These are phyloP conservation scores for Fraxinus nigra DNA, from an alignment of 305 asterid genomes.

Conservation along the genomic window DNA sequence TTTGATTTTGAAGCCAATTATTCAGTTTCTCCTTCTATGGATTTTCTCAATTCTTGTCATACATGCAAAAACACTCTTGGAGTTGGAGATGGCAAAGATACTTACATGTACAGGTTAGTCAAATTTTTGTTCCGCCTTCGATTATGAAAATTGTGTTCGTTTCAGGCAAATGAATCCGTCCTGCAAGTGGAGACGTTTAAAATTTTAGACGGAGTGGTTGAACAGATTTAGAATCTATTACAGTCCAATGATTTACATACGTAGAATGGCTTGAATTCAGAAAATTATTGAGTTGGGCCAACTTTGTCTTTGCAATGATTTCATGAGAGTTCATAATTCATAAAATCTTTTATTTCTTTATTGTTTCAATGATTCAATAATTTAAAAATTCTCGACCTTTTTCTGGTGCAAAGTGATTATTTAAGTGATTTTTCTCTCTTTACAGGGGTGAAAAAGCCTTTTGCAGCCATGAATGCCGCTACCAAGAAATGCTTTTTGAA, in stretches of 20 bases:
- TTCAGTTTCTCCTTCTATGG: conserved; percentile 17
- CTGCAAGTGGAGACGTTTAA: not conserved
- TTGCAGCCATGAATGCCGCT: conserved; percentile 75
- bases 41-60: conserved; percentile 50
- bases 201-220: not conserved
- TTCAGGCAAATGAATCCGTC: not conserved
- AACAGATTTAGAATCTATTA: not conserved
- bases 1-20: conserved; percentile 19
- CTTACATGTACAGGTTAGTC: conserved; percentile 57
- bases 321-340: not conserved
- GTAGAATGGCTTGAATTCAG: not conserved
- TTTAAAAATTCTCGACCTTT: not conserved
- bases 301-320: not conserved
- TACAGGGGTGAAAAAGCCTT: conserved; percentile 66
- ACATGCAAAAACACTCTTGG: conserved; percentile 48
- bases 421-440: not conserved
- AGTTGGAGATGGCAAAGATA: conserved; percentile 50
- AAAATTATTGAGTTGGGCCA: not conserved
- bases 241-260: not conserved
- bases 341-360: not conserved
- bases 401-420: not conserved
- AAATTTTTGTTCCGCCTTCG: not conserved
- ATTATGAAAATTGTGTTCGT: not conserved
- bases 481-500: conserved; percentile 52
- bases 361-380: not conserved